Evolutionary conservation across 2,329 filamentous ascomycete genomes (phyloP).

Genomic region (Penicillium nordicum): DNA sequence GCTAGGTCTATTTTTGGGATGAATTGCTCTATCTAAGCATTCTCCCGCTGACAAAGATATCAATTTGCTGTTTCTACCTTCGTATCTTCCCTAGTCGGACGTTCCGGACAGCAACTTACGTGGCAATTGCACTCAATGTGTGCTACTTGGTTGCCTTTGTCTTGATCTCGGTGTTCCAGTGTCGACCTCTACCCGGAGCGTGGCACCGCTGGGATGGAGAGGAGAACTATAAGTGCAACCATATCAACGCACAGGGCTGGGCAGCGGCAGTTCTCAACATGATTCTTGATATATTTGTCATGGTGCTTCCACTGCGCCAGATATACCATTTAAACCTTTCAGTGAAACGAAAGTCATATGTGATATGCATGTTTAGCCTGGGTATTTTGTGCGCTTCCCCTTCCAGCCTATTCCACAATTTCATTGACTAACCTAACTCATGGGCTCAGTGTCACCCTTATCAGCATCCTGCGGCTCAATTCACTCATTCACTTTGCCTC

Average conservation of each 20-base stretch:
- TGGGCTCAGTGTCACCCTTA: conserved; percentile 40
- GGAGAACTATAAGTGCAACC: conserved; percentile 32
- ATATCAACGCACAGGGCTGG: conserved; percentile 40
- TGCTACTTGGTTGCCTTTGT: conserved; percentile 32
- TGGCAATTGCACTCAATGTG: conserved; percentile 32
- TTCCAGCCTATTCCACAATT: neutral
- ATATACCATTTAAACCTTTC: conserved; percentile 29
- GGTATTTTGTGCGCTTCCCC: conserved; percentile 33
- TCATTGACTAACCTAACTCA: conserved; percentile 7
- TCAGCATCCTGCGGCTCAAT: conserved; percentile 45
- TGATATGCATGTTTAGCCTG: conserved; percentile 38
- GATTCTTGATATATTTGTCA: conserved; percentile 28
- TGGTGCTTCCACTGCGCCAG: conserved; percentile 29
- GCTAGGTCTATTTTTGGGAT: conserved; percentile 32
- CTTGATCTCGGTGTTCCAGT: conserved; percentile 39
- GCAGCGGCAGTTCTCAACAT: conserved; percentile 34
- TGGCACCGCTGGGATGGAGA: conserved; percentile 43
- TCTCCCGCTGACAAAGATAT: conserved; percentile 30
- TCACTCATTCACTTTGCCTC: conserved; percentile 44
- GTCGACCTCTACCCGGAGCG: conserved; percentile 36
- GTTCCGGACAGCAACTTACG: conserved; percentile 30
- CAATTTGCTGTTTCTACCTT: conserved; percentile 41
- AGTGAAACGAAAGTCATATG: conserved; percentile 28
- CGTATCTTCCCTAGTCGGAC: conserved; percentile 41
- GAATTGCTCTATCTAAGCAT: conserved; percentile 36